Evolutionary conservation across 2,329 filamentous ascomycete species (phyloP).

Genomic region (Penicillium sp.): DNA sequence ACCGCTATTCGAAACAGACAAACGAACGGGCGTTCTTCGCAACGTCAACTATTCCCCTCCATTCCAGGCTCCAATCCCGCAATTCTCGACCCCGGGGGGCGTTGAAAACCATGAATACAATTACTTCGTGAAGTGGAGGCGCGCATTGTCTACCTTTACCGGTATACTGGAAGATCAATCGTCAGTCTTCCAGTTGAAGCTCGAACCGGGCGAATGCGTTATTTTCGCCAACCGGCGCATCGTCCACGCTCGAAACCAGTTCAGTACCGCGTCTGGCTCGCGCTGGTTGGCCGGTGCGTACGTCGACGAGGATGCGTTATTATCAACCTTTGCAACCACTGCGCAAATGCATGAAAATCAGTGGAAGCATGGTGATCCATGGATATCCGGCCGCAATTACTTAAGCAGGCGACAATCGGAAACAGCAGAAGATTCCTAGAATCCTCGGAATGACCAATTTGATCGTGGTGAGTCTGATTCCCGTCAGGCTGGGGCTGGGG

Average conservation of each 20-base stretch:
- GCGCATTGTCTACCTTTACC: slow-evolving; percentile 62
- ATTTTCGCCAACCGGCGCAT: slow-evolving; percentile 89
- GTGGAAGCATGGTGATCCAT: slow-evolving; percentile 17
- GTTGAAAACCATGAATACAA: neutral
- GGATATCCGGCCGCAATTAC: neutral
- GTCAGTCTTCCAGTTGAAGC: slow-evolving; percentile 68
- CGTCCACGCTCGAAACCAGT: slow-evolving; percentile 80
- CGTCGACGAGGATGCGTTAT: slow-evolving; percentile 68
- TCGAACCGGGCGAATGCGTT: slow-evolving; percentile 83
- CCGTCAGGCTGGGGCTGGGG: too few species aligned
- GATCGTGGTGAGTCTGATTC: too few species aligned
- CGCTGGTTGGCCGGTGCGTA: slow-evolving; percentile 89
- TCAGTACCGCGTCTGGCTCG: slow-evolving; percentile 67
- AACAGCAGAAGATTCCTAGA: too few species aligned
- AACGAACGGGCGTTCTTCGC: slow-evolving; percentile 32
- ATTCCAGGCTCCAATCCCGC: slow-evolving; percentile 67
- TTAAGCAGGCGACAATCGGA: neutral
- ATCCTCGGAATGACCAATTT: too few species aligned
- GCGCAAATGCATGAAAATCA: slow-evolving; percentile 19
- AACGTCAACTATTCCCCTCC: slow-evolving; percentile 75
- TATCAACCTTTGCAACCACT: slow-evolving; percentile 52
- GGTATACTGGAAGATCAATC: slow-evolving; percentile 61
- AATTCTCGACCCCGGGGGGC: neutral
- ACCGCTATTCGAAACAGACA: slow-evolving; percentile 55
- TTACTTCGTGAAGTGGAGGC: slow-evolving; percentile 15